Evolutionary conservation across 331 rosid species (phyloP).

Genomic region (Malus hybrid): DNA sequence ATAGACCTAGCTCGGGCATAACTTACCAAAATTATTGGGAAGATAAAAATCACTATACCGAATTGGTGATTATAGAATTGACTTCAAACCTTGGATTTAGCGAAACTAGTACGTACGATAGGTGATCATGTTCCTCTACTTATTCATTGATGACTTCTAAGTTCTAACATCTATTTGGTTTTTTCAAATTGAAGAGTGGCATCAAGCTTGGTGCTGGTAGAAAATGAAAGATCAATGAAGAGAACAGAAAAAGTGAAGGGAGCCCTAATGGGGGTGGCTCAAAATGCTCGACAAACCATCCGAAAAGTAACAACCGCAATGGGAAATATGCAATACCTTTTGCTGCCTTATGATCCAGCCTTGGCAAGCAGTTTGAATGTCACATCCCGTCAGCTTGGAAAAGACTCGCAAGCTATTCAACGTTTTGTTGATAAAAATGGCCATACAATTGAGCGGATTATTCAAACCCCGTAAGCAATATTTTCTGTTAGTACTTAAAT

Average conservation of each 20-base stretch:
- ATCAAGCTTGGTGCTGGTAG: conserved; percentile 41
- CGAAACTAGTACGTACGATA: not conserved
- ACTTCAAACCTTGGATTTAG: no score
- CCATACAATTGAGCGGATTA: conserved; percentile 29
- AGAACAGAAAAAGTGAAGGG: conserved; percentile 43
- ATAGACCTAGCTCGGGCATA: no score
- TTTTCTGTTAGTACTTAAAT: not conserved
- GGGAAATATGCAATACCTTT: conserved; percentile 44
- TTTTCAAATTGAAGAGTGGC: conserved; percentile 32
- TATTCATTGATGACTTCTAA: not conserved
- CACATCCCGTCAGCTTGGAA: conserved; percentile 35
- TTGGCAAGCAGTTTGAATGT: conserved; percentile 30
- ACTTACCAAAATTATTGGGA: no score
- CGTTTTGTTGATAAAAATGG: conserved; percentile 32
- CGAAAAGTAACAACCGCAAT: conserved; percentile 32
- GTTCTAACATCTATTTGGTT: not conserved
- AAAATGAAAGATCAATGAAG: conserved; percentile 29
- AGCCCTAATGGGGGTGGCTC: conserved; percentile 38
- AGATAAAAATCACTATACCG: no score
- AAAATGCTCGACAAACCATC: conserved; percentile 35
- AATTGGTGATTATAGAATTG: no score
- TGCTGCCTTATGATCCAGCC: conserved; percentile 48
- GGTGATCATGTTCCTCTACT: not conserved
- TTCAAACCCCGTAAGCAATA: conserved; percentile 39
- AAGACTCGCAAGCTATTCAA: conserved; percentile 32